Evolutionary conservation across 495 filamentous ascomycete genomes (phyloP).

Genomic region (Margaritispora aquatica): DNA sequence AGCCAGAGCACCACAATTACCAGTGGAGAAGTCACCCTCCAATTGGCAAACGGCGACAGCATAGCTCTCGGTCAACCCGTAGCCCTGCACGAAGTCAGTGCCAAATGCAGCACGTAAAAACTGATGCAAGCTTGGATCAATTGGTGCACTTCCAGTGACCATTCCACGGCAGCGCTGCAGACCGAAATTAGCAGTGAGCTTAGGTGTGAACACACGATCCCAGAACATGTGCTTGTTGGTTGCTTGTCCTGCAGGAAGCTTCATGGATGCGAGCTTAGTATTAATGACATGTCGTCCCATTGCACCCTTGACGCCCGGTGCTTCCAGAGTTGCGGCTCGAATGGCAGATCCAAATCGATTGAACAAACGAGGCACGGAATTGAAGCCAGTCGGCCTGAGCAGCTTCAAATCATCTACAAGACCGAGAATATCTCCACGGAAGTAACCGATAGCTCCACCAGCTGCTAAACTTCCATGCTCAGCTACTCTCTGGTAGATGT

Average conservation of each 20-base stretch:
- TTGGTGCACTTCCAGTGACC: conserved; percentile 84
- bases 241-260: conserved; percentile 59
- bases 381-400: conserved; percentile 74
- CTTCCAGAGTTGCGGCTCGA: conserved; percentile 68
- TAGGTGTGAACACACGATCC: conserved; percentile 89
- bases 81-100: conserved; percentile 81
- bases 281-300: conserved; percentile 74
- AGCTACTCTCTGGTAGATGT: conserved; percentile 82
- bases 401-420: conserved; percentile 89
- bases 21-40: conserved; percentile 60
- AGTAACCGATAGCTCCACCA: conserved; percentile 81
- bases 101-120: conserved; percentile 82
- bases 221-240: conserved; percentile 81
- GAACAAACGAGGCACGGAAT: conserved; percentile 86
- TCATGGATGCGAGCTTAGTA: conserved; percentile 73
- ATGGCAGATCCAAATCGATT: conserved; percentile 85
- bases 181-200: conserved; percentile 75
- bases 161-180: conserved; percentile 66
- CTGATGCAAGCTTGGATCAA: conserved; percentile 80
- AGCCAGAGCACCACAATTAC: conserved; percentile 74
- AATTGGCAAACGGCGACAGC: conserved; percentile 66
- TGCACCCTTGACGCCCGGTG: conserved; percentile 74
- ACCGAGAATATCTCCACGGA: conserved; percentile 84
- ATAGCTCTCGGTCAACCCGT: conserved; percentile 94
- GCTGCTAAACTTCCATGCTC: conserved; percentile 71